Percentiles rank a stretch among this genome's conserved stretches.
Evolutionary conservation across 805 yeast genomes (phyloP).

Genomic region (Yarrowia sp.): DNA sequence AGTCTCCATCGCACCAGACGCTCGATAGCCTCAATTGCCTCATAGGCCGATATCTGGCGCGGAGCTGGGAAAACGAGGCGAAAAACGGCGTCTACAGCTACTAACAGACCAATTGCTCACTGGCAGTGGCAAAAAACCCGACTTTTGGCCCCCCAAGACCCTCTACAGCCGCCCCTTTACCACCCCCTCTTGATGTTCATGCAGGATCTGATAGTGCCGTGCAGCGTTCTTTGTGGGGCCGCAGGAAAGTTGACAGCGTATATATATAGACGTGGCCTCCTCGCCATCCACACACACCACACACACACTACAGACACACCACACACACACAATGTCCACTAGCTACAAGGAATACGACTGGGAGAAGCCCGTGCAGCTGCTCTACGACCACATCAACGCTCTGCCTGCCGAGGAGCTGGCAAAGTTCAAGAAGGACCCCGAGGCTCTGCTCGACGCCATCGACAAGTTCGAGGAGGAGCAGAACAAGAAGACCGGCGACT

Average conservation of each 20-base stretch:
- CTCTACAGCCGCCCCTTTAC: not conserved
- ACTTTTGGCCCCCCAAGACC: no score
- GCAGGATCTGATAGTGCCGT: conserved; percentile 27
- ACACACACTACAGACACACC: not conserved
- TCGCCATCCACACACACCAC: not conserved
- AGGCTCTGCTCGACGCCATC: conserved; percentile 7
- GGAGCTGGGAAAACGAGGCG: no score
- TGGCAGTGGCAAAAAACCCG: no score
- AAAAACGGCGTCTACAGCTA: no score
- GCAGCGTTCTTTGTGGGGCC: conserved; percentile 3
- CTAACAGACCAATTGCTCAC: no score
- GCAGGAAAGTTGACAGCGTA: not conserved
- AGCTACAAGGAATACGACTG: conserved; percentile 20
- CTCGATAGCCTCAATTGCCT: conserved; percentile 22
- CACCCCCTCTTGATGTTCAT: not conserved
- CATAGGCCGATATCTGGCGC: not conserved
- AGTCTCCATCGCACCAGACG: conserved; percentile 4
- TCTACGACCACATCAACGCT: conserved; percentile 22
- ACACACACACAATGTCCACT: not conserved
- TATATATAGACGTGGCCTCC: not conserved
- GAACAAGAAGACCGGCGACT: not conserved
- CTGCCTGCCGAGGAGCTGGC: conserved; percentile 21
- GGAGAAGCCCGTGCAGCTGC: conserved; percentile 16
- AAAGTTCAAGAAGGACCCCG: conserved; percentile 23
- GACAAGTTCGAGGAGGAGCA: conserved; percentile 25